Evolutionary conservation across 2,329 filamentous ascomycete species (phyloP), one percentile per base, ranked within the genome.

Genomic region (Hawksworthiomyces lignivorus): DNA sequence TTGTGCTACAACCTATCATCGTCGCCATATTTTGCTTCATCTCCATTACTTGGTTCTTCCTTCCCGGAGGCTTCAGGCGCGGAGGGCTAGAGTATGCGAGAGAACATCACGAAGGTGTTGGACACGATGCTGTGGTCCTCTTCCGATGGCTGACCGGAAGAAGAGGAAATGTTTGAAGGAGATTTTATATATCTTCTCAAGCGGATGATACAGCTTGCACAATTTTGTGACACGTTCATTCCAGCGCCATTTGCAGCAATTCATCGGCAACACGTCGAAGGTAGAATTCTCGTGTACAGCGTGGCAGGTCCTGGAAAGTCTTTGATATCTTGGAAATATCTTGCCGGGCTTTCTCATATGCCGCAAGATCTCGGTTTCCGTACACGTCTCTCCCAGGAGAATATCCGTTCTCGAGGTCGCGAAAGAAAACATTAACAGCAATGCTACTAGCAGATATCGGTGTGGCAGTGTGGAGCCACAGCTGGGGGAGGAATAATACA

Each of bases 361-460:
- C 84, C 29, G 83, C 82, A 37, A 95, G 60, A 60, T 95, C 89
- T 29, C 87, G 72, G 56, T 94, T 95, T 2, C 86, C 88, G 56
- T 95, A 95, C 0, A 94, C 82, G 57, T 95, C 88, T 50, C 80
- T 75, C 1, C 88, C 87, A 1, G 72, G 60, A 1, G 86, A 79
- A 57, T 92, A 92, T 1, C 75, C 78, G 4, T 58, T 65, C 4
- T 78, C 65, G 9, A 92, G 66, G 47, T 80, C 82, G 32, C 80
- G 77, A 64, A 94, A 95, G 66, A 95, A 95, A 21, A 90, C 75
- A 57, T 95, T 95, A n/a, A 95, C 80, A 1, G 86, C 86, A 7
- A 94, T 69, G 51, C 85, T 88, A 46, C 77, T 59, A 33, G 66
- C 58, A 7, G 72, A 63, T 1, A 61, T 68, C 1, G 82, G 80